Base-by-base conservation (phyloP, 371 early-diverging fungal genomes). In the Mucor plumbeus region DNA sequence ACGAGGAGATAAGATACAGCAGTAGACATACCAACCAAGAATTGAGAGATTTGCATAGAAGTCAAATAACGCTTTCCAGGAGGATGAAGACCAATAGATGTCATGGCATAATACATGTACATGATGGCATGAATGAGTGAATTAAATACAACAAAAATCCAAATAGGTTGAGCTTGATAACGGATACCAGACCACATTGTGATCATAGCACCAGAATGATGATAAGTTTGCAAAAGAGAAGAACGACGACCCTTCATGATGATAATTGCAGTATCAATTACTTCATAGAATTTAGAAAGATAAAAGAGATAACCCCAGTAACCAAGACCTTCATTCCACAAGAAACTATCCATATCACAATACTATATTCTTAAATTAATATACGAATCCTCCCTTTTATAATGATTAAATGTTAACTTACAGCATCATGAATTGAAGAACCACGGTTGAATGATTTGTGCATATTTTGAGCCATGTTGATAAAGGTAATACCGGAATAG, bases 91-190 rank as follows among this genome's bases (percentile, higher is more conserved):
- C 94, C 94, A 26, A 92, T 67, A 26, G 88, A 89, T 14, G 94
- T 93, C 60, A 88, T 77, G 33, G 92, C 88, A 62, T 95, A 96
- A 82, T 95, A 95, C 57, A 81, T 76, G 79, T 96, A 96, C 96
- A 96, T 96, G 83, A 94, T 77, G 64, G 95, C 88, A 78, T 96
- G 96, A 61, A 96, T 92, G 68, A 94, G 91, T 8, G 94, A 94
- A 82, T 95, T 96, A 79, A 92, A 89, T 48, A 93, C 79, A 47
- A 94, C 94, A 74, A 95, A 94, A 70, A 94, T 89, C 86, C 93
- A 93, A 74, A 91, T 90, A 33, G 92, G 91, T 19, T 91, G 88
- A 1, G 93, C 87, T 62, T 83, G 78, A 72, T 87, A 91, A 68
- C 88, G 85, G 73, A 92, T 87, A 59, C 91, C 91, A 44, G 88